Percentiles rank a stretch among this genome's conserved stretches.
These are phyloP conservation scores for Parachaetomium inaequale DNA, from an alignment of 495 filamentous ascomycete species.

Conservation along the genomic window DNA sequence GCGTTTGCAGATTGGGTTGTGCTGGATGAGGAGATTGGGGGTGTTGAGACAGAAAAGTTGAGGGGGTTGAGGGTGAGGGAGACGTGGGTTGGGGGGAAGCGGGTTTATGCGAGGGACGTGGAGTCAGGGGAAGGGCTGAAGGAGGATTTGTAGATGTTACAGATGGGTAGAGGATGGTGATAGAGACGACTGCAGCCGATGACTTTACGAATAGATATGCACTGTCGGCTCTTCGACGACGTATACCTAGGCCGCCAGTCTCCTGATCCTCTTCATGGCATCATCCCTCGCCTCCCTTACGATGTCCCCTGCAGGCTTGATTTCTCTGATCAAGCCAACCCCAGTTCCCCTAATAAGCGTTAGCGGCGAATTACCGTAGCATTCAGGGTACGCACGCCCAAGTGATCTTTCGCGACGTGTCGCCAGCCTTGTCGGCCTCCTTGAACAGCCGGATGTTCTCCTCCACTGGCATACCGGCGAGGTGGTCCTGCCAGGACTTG, in stretches of 20 bases:
- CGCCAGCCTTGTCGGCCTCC: slow-evolving; percentile 39
- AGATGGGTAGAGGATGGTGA: background rate
- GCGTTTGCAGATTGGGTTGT: slow-evolving; percentile 63
- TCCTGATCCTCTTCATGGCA: slow-evolving; percentile 51
- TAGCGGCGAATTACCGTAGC: background rate
- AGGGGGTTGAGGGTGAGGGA: slow-evolving; percentile 51
- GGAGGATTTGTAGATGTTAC: slow-evolving; percentile 17
- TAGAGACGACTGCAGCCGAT: background rate
- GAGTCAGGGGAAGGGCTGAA: slow-evolving; percentile 4
- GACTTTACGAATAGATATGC: background rate
- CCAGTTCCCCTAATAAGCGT: slow-evolving; percentile 40
- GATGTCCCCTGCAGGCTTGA: slow-evolving; percentile 67
- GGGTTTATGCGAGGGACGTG: slow-evolving; percentile 37
- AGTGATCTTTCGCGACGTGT: slow-evolving; percentile 34
- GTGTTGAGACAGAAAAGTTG: slow-evolving; percentile 42
- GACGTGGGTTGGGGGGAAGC: slow-evolving; percentile 60
- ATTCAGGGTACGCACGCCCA: slow-evolving; percentile 51
- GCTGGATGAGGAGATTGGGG: slow-evolving; percentile 46
- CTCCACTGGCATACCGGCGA: slow-evolving; percentile 49
- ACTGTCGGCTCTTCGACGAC: background rate
- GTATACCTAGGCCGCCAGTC: slow-evolving; percentile 6
- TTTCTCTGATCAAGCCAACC: slow-evolving; percentile 61
- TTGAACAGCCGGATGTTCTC: slow-evolving; percentile 59
- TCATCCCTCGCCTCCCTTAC: slow-evolving; percentile 65
- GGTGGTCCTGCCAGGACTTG: slow-evolving; percentile 53